phyloP scores from a whole-genome alignment of 2,329 filamentous ascomycete genomes.

The Claviceps quebecensis region DNA sequence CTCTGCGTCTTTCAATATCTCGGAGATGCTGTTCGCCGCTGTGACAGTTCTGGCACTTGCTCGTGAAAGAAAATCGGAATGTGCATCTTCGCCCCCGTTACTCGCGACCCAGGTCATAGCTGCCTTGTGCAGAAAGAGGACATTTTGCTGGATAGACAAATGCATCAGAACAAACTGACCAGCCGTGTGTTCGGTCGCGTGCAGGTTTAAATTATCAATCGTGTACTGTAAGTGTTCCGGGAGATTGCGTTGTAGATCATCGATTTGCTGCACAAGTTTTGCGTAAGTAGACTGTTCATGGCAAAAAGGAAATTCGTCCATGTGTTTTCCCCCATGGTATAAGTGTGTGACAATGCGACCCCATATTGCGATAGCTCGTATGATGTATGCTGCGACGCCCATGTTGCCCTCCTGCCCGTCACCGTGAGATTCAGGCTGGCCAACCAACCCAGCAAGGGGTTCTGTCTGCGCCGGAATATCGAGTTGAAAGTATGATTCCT shows the following conservation, averaged over 20 bases:
- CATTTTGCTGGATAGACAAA: conserved; percentile 76
- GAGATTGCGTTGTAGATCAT: conserved; percentile 54
- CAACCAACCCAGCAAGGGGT: conserved; percentile 57
- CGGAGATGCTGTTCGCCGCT: conserved; percentile 76
- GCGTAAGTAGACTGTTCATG: conserved; percentile 64
- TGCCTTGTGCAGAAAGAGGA: conserved; percentile 80
- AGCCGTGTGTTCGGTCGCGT: conserved; percentile 70
- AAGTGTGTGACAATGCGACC: conserved; percentile 79
- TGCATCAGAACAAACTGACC: conserved; percentile 92
- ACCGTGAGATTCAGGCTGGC: conserved; percentile 46
- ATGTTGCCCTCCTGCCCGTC: conserved; percentile 68
- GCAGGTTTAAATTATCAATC: conserved; percentile 67
- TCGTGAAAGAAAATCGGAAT: conserved; percentile 63
- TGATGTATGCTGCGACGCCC: conserved; percentile 85
- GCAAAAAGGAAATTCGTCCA: conserved; percentile 69
- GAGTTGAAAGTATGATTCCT: conserved; percentile 77
- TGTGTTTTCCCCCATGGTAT: conserved; percentile 75
- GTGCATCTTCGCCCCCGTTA: conserved; percentile 53
- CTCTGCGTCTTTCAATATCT: conserved; percentile 66
- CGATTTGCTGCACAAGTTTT: conserved; percentile 54
- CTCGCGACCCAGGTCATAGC: conserved; percentile 58
- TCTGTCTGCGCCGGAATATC: conserved; percentile 85
- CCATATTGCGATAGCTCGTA: conserved; percentile 77
- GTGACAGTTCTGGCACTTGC: conserved; percentile 64
- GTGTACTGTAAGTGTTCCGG: conserved; percentile 63